Conservation (phyloP, 2,329 filamentous ascomycete species). For the Neofusicoccum kwambonambiense region DNA sequence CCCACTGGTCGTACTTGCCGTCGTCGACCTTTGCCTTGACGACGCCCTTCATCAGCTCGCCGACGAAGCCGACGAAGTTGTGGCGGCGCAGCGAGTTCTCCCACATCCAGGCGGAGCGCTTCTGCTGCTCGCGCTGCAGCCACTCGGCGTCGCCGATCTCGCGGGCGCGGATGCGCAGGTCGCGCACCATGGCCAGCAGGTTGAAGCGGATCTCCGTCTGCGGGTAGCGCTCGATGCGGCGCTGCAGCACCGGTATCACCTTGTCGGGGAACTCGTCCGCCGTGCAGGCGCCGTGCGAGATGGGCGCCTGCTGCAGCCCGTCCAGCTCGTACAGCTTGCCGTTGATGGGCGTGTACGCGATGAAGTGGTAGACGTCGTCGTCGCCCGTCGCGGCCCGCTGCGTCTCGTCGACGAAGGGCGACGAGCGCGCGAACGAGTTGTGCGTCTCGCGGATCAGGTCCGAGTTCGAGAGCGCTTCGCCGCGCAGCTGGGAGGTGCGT, state of each 20-base stretch:
- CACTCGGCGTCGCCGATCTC: slow-evolving; percentile 81
- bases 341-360: slow-evolving; percentile 84
- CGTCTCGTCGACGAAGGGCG: slow-evolving; percentile 91
- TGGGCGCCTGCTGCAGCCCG: slow-evolving; percentile 88
- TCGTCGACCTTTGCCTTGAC: slow-evolving; percentile 70
- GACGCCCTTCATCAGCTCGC: slow-evolving; percentile 84
- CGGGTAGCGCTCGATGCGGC: slow-evolving; percentile 81
- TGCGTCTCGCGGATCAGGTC: slow-evolving; percentile 63
- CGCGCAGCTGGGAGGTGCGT: slow-evolving; percentile 54
- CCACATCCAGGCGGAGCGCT: slow-evolving; percentile 84
- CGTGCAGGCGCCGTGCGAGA: slow-evolving; percentile 76
- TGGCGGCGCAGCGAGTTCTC: slow-evolving; percentile 90
- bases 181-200: slow-evolving; percentile 85
- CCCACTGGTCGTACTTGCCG: slow-evolving; percentile 70
- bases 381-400: slow-evolving; percentile 67
- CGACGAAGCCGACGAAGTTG: slow-evolving; percentile 95
- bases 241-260: slow-evolving; percentile 83
- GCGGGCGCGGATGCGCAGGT: slow-evolving; percentile 71
- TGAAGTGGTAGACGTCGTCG: slow-evolving; percentile 96
- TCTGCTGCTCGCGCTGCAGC: slow-evolving; percentile 75
- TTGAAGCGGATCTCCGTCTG: slow-evolving; percentile 91
- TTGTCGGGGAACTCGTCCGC: slow-evolving; percentile 71
- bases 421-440: slow-evolving; percentile 85
- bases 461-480: slow-evolving; percentile 69
- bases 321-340: slow-evolving; percentile 89